phyloP scores from a whole-genome alignment of 2,329 filamentous ascomycete species.

The Ustulina deusta region DNA sequence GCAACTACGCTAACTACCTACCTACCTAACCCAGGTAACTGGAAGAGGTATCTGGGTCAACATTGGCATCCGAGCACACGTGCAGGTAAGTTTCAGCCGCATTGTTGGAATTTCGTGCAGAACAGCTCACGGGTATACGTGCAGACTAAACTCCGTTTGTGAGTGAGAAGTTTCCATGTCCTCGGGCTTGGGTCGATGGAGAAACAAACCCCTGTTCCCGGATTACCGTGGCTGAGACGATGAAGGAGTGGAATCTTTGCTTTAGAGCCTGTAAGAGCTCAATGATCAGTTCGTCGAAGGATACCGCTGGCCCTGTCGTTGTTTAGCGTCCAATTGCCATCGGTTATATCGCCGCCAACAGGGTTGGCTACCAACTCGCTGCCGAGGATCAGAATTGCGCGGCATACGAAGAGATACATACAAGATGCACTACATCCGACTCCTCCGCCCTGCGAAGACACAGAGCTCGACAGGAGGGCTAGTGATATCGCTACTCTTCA shows the following conservation, averaged over 20 bases:
- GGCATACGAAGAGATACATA: not conserved
- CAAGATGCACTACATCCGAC: conserved; percentile 69
- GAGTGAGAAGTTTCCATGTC: not conserved
- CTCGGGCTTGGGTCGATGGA: not conserved
- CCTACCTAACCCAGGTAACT: not conserved
- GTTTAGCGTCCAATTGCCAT: not conserved
- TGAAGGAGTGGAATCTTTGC: not conserved
- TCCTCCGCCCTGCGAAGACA: conserved; percentile 62
- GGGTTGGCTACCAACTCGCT: not conserved
- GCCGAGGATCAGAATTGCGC: not conserved
- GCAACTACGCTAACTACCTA: not conserved
- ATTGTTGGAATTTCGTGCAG: too few species aligned
- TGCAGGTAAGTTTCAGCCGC: not conserved
- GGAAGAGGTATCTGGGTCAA: not conserved
- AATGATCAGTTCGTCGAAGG: not conserved
- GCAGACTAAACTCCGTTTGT: too few species aligned
- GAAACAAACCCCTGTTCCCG: not conserved
- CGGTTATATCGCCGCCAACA: not conserved
- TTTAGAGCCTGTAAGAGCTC: not conserved
- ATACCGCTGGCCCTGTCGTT: not conserved
- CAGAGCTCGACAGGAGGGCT: conserved; percentile 33
- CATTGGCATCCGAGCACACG: not conserved
- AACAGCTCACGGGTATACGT: too few species aligned
- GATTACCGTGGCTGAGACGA: not conserved
- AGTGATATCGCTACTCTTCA: conserved; percentile 58